A percentile compares a stretch with the other conserved stretches of the same genome.
These are phyloP conservation scores for Albophoma yamanashiensis DNA, from an alignment of 2,329 filamentous ascomycete genomes.

Conservation along the genomic window DNA sequence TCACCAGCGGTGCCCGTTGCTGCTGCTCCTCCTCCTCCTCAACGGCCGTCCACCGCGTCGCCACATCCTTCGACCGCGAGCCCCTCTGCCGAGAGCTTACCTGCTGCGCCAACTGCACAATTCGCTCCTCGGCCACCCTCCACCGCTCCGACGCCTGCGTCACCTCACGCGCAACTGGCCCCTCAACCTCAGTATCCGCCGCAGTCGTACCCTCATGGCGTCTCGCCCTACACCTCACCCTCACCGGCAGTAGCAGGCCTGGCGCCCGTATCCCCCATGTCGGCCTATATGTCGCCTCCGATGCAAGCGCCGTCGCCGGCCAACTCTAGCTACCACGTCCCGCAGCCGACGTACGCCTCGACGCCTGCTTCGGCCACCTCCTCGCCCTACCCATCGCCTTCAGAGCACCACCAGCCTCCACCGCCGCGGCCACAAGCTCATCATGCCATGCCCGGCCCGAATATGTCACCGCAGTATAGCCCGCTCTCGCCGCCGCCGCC, in stretches of 20 bases:
- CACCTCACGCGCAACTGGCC: background rate
- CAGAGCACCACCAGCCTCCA: background rate
- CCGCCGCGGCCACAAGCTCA: conserved; percentile 4
- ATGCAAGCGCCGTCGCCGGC: background rate
- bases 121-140: background rate
- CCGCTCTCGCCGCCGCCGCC: conserved; percentile 5
- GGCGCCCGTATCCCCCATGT: background rate
- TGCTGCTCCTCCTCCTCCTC: background rate
- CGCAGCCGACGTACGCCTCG: conserved; percentile 6
- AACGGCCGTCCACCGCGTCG: background rate
- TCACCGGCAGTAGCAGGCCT: background rate
- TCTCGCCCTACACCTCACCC: background rate
- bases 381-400: background rate
- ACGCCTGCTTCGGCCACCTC: background rate
- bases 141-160: background rate
- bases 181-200: background rate
- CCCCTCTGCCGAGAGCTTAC: background rate
- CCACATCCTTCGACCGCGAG: background rate
- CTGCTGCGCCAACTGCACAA: background rate
- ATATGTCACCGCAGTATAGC: background rate
- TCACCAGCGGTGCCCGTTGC: background rate
- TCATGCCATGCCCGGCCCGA: background rate
- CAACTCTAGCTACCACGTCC: background rate
- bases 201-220: background rate
- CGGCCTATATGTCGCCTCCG: background rate